Evolutionary conservation across 2,329 filamentous ascomycete species (phyloP).

Genomic region (Neoscytalidium dimidiatum): DNA sequence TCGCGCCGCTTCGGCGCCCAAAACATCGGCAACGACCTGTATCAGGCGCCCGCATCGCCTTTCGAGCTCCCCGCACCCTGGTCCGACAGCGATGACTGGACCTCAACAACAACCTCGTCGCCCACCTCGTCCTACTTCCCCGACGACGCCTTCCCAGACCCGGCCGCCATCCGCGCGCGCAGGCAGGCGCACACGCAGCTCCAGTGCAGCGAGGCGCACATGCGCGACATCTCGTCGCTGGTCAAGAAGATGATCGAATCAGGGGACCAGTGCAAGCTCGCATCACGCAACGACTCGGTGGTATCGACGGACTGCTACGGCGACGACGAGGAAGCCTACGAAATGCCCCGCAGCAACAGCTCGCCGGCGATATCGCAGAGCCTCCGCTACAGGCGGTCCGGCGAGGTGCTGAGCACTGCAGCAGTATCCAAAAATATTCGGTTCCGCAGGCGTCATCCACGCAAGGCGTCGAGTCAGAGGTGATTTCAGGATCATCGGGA

Average conservation of each 20-base stretch:
- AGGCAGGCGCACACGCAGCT: constrained; percentile 43
- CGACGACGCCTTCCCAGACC: not conserved
- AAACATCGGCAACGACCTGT: constrained; percentile 3
- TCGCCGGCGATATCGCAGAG: constrained; percentile 22
- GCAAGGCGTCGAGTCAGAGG: constrained; percentile 10
- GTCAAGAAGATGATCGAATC: constrained; percentile 44
- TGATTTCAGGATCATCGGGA: constrained; percentile 14
- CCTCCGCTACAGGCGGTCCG: constrained; percentile 30
- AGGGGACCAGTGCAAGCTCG: constrained; percentile 42
- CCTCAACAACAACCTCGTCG: constrained; percentile 8
- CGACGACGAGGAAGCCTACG: constrained; percentile 30
- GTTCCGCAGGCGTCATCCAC: constrained; percentile 32
- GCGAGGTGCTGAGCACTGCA: constrained; percentile 29
- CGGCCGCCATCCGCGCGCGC: constrained; percentile 38
- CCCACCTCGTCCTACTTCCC: constrained; percentile 15
- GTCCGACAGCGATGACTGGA: constrained; percentile 10
- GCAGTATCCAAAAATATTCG: constrained; percentile 33
- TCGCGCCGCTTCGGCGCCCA: constrained; percentile 18
- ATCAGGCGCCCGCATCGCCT: not conserved
- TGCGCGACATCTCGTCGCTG: constrained; percentile 44
- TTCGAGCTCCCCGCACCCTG: constrained; percentile 7
- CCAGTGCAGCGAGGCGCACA: constrained; percentile 42
- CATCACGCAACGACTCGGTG: constrained; percentile 21
- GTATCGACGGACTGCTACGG: constrained; percentile 5
- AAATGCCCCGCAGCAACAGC: constrained; percentile 34